Evolutionary conservation across 768 basidiomycete species (phyloP).

Genomic region (Hebeloma cylindrosporum): DNA sequence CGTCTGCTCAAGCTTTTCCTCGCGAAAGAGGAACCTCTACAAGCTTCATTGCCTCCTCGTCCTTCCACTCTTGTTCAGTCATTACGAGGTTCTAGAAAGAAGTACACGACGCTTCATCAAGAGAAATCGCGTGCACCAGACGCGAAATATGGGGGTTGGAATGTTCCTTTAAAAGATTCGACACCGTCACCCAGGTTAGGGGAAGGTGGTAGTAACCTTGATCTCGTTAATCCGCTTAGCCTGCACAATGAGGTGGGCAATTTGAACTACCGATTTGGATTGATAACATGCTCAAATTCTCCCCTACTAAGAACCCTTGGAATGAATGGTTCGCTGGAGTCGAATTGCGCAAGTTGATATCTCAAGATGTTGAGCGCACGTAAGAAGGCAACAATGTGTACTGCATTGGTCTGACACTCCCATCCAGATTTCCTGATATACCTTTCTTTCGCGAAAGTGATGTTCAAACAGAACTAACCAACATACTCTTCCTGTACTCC

Average conservation of each 20-base stretch:
- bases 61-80: slow-evolving; percentile 37
- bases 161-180: slow-evolving; percentile 6
- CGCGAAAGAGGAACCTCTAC: slow-evolving; percentile 63
- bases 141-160: slow-evolving; percentile 45
- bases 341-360: slow-evolving; percentile 85
- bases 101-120: slow-evolving; percentile 57
- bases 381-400: slow-evolving; percentile 47
- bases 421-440: slow-evolving; percentile 93
- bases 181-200: slow-evolving; percentile 33
- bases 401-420: slow-evolving; percentile 6
- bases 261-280: neutral
- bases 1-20: slow-evolving; percentile 60
- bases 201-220: slow-evolving; percentile 46
- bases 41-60: slow-evolving; percentile 42
- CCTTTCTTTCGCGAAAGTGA: slow-evolving; percentile 78
- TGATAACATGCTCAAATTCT: neutral
- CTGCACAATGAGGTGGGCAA: slow-evolving; percentile 67
- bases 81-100: slow-evolving; percentile 50
- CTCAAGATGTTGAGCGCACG: slow-evolving; percentile 96
- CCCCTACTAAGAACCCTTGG: slow-evolving; percentile 79
- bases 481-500: slow-evolving; percentile 85
- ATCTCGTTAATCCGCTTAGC: slow-evolving; percentile 80
- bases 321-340: slow-evolving; percentile 88
- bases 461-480: slow-evolving; percentile 78
- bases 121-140: slow-evolving; percentile 84